Conservation (phyloP, 345 rosid genomes). For the Raphanus sativus region DNA sequence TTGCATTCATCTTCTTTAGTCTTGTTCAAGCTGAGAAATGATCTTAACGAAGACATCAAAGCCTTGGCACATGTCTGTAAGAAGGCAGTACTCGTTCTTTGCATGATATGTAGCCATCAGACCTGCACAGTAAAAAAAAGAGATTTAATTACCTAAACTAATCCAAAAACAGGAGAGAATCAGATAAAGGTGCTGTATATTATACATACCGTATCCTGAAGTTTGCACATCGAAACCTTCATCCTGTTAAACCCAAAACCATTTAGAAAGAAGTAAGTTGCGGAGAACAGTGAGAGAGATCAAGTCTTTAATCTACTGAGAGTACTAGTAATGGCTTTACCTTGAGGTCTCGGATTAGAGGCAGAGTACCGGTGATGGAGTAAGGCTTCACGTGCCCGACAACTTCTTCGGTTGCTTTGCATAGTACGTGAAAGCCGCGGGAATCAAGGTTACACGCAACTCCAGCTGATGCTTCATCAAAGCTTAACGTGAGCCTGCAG, state of each 20-base stretch:
- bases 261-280: background rate
- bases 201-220: slow-evolving; percentile 65
- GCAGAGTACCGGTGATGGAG: slow-evolving; percentile 93
- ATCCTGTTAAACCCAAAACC: slow-evolving; percentile 51
- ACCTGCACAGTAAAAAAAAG: slow-evolving; percentile 45
- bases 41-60: slow-evolving; percentile 66
- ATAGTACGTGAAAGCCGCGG: slow-evolving; percentile 75
- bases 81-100: slow-evolving; percentile 90
- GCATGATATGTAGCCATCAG: slow-evolving; percentile 94
- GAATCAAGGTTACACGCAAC: slow-evolving; percentile 95
- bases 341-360: slow-evolving; percentile 85
- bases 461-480: slow-evolving; percentile 75
- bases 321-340: slow-evolving; percentile 37
- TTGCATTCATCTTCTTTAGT: slow-evolving; percentile 19
- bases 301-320: slow-evolving; percentile 1
- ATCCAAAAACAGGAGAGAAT: background rate
- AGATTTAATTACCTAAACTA: background rate
- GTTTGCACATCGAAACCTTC: slow-evolving; percentile 98
- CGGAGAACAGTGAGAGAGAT: background rate
- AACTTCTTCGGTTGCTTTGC: slow-evolving; percentile 87
- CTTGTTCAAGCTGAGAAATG: slow-evolving; percentile 76
- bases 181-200: slow-evolving; percentile 13
- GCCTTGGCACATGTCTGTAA: slow-evolving; percentile 93
- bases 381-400: slow-evolving; percentile 92
- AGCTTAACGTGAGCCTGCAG: slow-evolving; percentile 66